phyloP scores from a whole-genome alignment of 2,329 filamentous ascomycete genomes.

The Remersonia thermophila region DNA sequence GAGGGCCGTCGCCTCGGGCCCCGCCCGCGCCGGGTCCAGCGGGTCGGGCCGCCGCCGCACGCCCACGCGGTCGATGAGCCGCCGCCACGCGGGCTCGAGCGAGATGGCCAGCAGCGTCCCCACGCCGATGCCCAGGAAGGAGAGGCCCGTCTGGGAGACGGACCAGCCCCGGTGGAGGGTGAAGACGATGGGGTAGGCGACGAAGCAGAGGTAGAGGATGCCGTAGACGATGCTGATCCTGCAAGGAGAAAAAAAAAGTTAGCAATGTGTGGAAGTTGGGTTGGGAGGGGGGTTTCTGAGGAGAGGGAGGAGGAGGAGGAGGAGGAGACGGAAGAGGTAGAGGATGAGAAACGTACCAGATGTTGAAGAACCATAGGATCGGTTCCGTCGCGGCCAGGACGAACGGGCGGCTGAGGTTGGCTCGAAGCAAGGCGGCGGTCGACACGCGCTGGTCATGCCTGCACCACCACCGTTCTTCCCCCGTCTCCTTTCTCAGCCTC shows the following conservation, averaged over 20 bases:
- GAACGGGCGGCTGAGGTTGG: conserved; percentile 68
- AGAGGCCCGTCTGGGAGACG: conserved; percentile 58
- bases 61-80: no score
- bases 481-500: conserved; percentile 51
- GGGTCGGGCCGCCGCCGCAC: conserved; percentile 49
- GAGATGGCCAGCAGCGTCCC: conserved; percentile 51
- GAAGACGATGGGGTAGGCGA: conserved; percentile 82
- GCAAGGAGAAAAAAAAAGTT: background rate
- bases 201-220: conserved; percentile 76
- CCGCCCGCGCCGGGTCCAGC: conserved; percentile 62
- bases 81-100: conserved; percentile 59
- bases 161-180: conserved; percentile 62
- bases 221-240: conserved; percentile 76
- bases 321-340: background rate
- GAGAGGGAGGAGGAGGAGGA: background rate
- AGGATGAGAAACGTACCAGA: conserved; percentile 52
- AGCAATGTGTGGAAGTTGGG: background rate
- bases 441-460: conserved; percentile 62
- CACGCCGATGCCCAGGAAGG: conserved; percentile 61
- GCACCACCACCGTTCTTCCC: conserved; percentile 63
- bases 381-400: conserved; percentile 69
- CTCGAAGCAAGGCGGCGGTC: conserved; percentile 54
- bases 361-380: conserved; percentile 59
- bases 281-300: background rate
- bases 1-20: conserved; percentile 70